A percentile compares a stretch with the other conserved stretches of the same genome.
These are phyloP conservation scores for Candida albicans DNA, from an alignment of 1,139 yeast genomes.

Conservation along the genomic window DNA sequence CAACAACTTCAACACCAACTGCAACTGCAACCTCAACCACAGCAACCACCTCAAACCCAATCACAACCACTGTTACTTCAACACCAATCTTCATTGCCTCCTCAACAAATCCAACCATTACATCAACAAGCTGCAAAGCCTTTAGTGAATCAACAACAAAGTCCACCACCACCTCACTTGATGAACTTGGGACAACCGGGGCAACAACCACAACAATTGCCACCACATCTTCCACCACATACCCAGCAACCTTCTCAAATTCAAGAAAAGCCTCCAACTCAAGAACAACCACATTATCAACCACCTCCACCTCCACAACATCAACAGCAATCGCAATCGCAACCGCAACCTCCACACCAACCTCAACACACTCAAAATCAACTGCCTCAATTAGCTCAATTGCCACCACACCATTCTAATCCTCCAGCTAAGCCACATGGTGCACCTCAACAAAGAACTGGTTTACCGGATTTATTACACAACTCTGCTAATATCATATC, in stretches of 20 bases:
- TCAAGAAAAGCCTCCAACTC: constrained; percentile 5
- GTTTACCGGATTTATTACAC: no score
- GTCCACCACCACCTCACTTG: constrained; percentile 13
- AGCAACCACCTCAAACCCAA: constrained; percentile 10
- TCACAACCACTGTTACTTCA: constrained; percentile 8
- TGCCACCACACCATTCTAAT: background rate
- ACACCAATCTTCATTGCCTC: constrained; percentile 9
- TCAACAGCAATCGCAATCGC: constrained; percentile 12
- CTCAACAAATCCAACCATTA: constrained; percentile 3
- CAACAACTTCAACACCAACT: constrained; percentile 22
- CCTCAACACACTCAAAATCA: constrained; percentile 1
- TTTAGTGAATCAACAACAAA: constrained; percentile 13
- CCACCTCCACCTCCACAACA: constrained; percentile 14
- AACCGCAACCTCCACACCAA: constrained; percentile 1
- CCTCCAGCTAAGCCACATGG: background rate
- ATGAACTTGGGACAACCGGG: constrained; percentile 4
- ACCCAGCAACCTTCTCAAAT: constrained; percentile 4
- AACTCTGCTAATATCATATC: no score
- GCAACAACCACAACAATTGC: constrained; percentile 6
- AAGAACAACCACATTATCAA: constrained; percentile 8
- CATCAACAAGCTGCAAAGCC: constrained; percentile 15
- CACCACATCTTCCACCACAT: constrained; percentile 7
- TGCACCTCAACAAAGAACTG: no score
- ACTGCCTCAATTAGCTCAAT: constrained; percentile 1
- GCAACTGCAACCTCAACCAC: constrained; percentile 12